These are phyloP conservation scores for Kwoniella bestiolae DNA, from an alignment of 768 basidiomycete species.

Conservation along the genomic window DNA sequence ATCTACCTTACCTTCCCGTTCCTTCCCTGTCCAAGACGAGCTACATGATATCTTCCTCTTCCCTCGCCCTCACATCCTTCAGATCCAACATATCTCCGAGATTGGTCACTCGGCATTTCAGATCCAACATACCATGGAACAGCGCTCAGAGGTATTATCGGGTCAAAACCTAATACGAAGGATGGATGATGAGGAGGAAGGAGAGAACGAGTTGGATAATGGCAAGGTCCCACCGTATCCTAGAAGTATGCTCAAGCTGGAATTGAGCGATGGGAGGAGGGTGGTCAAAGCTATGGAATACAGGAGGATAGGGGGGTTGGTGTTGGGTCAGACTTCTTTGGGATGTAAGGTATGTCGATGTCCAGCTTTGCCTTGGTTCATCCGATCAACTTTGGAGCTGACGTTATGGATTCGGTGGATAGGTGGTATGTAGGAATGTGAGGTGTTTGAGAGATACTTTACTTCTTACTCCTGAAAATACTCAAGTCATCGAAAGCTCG, in stretches of 20 bases:
- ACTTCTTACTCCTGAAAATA: constrained; percentile 73
- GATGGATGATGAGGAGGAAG: constrained; percentile 44
- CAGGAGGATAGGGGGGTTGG: constrained; percentile 67
- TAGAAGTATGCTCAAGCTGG: constrained; percentile 74
- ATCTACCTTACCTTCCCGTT: constrained; percentile 41
- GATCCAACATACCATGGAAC: constrained; percentile 69
- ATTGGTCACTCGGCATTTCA: constrained; percentile 82
- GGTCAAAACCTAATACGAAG: constrained; percentile 49
- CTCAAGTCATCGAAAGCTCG: constrained; percentile 60
- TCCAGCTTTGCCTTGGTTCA: not conserved
- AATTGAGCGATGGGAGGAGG: constrained; percentile 76
- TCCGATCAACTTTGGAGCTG: not conserved
- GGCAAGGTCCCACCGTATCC: constrained; percentile 82
- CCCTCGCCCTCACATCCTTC: constrained; percentile 58
- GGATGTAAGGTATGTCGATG: constrained; percentile 76
- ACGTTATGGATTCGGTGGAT: constrained; percentile 61
- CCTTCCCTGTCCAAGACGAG: constrained; percentile 12
- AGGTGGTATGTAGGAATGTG: constrained; percentile 67
- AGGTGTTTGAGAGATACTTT: constrained; percentile 72
- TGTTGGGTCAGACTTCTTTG: constrained; percentile 74
- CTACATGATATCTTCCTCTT: constrained; percentile 35
- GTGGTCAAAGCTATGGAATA: constrained; percentile 79
- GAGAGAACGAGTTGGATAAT: constrained; percentile 64
- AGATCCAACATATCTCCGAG: constrained; percentile 77
- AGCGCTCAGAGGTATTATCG: constrained; percentile 63